Evolutionary conservation across 306 rosid genomes (phyloP).

Genomic region (Cicer judaicum): DNA sequence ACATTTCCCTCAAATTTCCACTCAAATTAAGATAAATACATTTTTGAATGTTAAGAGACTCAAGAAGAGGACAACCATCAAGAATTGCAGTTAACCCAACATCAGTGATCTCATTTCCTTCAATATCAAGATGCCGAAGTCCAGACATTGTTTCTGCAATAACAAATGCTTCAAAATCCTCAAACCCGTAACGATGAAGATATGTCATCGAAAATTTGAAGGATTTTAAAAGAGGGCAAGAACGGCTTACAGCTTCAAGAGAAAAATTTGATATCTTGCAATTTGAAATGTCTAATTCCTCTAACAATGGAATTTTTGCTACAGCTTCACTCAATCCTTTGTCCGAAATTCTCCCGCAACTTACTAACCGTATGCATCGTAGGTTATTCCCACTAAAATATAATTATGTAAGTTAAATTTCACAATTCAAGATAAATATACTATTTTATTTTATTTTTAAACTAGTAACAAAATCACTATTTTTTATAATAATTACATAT

Average conservation of each 20-base stretch:
- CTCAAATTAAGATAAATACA: not conserved
- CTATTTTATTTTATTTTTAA: not conserved
- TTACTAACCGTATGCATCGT: not conserved
- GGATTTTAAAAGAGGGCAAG: not conserved
- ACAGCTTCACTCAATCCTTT: not conserved
- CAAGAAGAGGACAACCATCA: conserved; percentile 22
- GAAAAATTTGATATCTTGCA: not conserved
- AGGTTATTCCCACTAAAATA: not conserved
- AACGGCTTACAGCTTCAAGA: not conserved
- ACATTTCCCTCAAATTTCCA: not conserved
- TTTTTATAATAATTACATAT: no score
- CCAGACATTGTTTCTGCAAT: conserved; percentile 3
- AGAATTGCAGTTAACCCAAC: not conserved
- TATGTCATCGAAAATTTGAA: not conserved
- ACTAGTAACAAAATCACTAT: no score
- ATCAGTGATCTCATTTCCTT: not conserved
- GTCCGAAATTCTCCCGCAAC: not conserved
- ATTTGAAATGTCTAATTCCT: not conserved
- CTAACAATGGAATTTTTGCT: not conserved
- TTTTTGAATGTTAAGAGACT: not conserved
- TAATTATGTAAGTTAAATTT: no score
- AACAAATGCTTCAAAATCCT: not conserved
- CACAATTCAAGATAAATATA: no score
- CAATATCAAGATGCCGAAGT: not conserved
- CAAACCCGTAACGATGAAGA: rapidly evolving